Evolutionary conservation across 2,329 filamentous ascomycete species (phyloP), one percentile per base, ranked within the genome.

Genomic region (Helotiales sp.): DNA sequence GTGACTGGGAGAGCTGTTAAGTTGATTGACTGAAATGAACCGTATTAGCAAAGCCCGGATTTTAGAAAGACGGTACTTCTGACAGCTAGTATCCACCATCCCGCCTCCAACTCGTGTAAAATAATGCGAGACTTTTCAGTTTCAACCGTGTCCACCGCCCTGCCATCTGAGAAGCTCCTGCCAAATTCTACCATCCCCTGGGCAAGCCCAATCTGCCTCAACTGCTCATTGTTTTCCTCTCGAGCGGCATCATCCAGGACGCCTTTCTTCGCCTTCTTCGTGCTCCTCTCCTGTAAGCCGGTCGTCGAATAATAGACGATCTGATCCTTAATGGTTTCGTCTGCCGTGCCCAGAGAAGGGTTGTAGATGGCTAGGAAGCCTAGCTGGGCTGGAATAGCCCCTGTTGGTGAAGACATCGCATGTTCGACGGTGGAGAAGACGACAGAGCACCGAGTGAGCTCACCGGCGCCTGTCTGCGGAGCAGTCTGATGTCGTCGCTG

Each of bases 121-220:
- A 98, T 85, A 37, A 97, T 90, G 34, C 94, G 87, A 59, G 91
- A 89, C 82, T 92, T 96, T 74, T 97, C 92, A 0, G 96, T 98
- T 76, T 99, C 96, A 67, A 99, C 90, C 10, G 89, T 89, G 75
- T 97, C 93, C 45, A 97, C 87, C 1, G 92, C 79, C 72, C 89
- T 85, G 67, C 90, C 92, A 69, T 88, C 86, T 1, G 94, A 91
- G 79, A 99, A 99, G 74, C 89, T 94, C 77, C 89, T 91, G 75
- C 92, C 92, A 81, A 99, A 99, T 77, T 90, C 92, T 67, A 97
- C 91, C 91, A 98, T 97, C 77, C 94, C 96, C 82, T 99, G 96
- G 47, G 96, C 96, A 70, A 99, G 87, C 43, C 96, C 96, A 77
- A 99, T 93, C 83, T 97, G 94, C 71, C 96, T 88, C 75, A 98